These are phyloP conservation scores for Piromyces sp. DNA, from an alignment of 192 early-diverging fungal genomes.

Conservation along the genomic window DNA sequence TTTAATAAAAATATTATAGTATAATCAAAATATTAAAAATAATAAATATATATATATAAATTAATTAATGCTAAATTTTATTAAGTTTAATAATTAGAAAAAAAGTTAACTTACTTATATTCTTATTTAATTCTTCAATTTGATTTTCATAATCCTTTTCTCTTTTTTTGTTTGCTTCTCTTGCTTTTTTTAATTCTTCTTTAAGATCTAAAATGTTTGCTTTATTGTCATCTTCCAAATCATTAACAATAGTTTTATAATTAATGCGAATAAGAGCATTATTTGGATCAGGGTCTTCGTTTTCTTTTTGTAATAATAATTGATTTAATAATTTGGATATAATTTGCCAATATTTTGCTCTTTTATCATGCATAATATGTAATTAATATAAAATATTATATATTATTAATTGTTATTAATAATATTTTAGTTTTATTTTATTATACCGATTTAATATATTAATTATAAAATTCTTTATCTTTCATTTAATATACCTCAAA, in stretches of 20 bases:
- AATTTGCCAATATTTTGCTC: constrained; percentile 27
- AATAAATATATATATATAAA: too few relatives aligned
- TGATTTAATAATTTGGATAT: constrained; percentile 32
- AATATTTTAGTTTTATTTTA: too few relatives aligned
- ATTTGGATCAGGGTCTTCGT: constrained; percentile 23
- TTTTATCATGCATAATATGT: too few relatives aligned
- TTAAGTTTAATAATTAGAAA: too few relatives aligned
- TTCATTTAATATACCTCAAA: too few relatives aligned
- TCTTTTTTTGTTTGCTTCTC: not conserved
- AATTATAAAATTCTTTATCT: too few relatives aligned
- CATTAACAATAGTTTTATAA: constrained; percentile 12
- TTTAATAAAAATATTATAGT: too few relatives aligned
- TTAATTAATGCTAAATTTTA: too few relatives aligned
- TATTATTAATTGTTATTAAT: too few relatives aligned
- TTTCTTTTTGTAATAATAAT: constrained; percentile 17
- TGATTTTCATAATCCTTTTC: not conserved
- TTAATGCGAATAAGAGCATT: constrained; percentile 16
- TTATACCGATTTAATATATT: too few relatives aligned
- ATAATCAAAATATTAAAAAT: too few relatives aligned
- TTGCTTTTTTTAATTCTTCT: not conserved
- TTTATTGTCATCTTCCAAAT: constrained; percentile 10
- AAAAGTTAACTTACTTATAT: not conserved
- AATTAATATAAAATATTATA: too few relatives aligned
- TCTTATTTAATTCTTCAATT: not conserved
- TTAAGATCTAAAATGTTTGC: not conserved